Evolutionary conservation across 768 basidiomycete genomes (phyloP).

Genomic region (Artomyces pyxidatus): DNA sequence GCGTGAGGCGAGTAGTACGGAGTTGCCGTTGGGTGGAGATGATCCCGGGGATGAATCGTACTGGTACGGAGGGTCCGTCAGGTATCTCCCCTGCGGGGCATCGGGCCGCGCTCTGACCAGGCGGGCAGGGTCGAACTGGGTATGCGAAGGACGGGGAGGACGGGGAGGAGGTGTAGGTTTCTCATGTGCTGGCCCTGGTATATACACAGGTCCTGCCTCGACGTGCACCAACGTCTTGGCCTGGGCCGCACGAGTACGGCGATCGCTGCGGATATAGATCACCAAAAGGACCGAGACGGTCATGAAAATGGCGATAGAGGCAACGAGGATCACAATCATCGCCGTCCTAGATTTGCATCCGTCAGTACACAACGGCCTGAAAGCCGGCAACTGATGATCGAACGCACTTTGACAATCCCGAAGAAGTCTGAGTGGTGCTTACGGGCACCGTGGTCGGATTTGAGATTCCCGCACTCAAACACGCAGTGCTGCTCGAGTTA

Average conservation of each 20-base stretch:
- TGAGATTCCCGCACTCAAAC: slow-evolving; percentile 13
- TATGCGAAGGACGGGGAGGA: not conserved
- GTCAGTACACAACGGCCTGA: no score
- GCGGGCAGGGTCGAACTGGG: not conserved
- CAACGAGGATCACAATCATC: slow-evolving; percentile 4
- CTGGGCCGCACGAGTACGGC: not conserved
- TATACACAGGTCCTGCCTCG: no score
- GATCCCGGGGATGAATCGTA: slow-evolving; percentile 6
- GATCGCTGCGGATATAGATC: slow-evolving; percentile 3
- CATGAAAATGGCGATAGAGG: not conserved
- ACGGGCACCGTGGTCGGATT: not conserved
- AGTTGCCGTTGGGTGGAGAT: not conserved
- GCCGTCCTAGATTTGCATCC: slow-evolving; percentile 3
- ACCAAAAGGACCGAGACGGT: slow-evolving; percentile 1
- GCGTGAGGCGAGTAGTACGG: not conserved
- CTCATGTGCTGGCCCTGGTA: not conserved
- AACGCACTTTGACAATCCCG: not conserved
- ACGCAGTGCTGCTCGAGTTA: slow-evolving; percentile 18
- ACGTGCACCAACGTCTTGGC: not conserved
- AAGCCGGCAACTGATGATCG: no score
- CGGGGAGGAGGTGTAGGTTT: not conserved
- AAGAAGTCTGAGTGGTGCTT: not conserved
- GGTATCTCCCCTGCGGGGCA: not conserved
- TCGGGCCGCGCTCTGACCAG: not conserved
- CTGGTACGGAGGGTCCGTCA: slow-evolving; percentile 4